phyloP scores from a whole-genome alignment of 2,329 filamentous ascomycete genomes.

The Phyllosticta capitalensis region DNA sequence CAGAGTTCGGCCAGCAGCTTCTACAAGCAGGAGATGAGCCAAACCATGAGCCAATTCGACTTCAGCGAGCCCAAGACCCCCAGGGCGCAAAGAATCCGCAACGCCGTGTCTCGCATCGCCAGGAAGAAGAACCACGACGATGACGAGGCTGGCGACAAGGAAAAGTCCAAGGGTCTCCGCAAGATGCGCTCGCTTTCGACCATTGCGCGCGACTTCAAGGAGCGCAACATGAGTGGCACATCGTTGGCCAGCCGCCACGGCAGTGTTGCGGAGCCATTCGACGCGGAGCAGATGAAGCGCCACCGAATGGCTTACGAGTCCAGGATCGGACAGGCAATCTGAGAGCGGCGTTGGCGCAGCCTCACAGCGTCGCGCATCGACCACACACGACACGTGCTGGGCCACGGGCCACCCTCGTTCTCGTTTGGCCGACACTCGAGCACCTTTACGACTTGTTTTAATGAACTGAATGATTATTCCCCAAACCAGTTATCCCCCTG shows the following conservation, averaged over 20 bases:
- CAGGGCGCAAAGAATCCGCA: conserved; percentile 36
- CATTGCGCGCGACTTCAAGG: conserved; percentile 17
- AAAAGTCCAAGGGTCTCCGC: conserved; percentile 23
- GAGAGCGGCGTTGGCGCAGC: not conserved
- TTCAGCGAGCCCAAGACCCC: conserved; percentile 28
- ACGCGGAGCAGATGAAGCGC: conserved; percentile 28
- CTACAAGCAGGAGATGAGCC: conserved; percentile 14
- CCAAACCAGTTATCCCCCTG: not conserved
- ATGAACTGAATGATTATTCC: conserved; percentile 10
- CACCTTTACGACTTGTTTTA: conserved; percentile 6
- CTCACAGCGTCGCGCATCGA: not conserved
- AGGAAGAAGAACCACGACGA: conserved; percentile 6
- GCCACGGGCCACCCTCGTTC: not conserved
- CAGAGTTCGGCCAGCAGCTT: conserved; percentile 11
- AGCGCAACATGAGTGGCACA: conserved; percentile 8
- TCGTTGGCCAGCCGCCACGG: conserved; percentile 2
- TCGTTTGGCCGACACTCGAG: not conserved
- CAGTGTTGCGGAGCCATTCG: conserved; percentile 25
- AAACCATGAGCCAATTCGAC: conserved; percentile 4
- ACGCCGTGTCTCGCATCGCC: not conserved
- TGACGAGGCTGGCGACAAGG: conserved; percentile 2
- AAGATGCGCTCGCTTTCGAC: conserved; percentile 24
- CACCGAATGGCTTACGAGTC: conserved; percentile 27
- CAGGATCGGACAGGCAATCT: conserved; percentile 12
- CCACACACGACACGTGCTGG: not conserved